Conservation (phyloP, 352 stramenopile genomes). For the Phytophthora parvispora region DNA sequence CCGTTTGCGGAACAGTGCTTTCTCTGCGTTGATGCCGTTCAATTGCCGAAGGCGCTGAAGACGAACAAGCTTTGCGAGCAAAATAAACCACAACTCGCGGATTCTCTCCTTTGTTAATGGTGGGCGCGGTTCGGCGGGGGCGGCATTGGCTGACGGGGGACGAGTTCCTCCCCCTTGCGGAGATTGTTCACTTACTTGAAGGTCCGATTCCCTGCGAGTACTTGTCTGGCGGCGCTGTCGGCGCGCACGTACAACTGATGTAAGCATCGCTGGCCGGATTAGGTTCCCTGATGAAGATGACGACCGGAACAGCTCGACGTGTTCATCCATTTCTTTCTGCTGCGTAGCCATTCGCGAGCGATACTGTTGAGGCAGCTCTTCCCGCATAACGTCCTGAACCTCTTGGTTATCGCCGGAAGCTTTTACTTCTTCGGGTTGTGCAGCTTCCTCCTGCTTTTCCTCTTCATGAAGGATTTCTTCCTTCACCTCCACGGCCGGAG, state of each 20-base stretch:
- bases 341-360: slow-evolving; percentile 36
- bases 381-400: slow-evolving; percentile 3
- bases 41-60: slow-evolving; percentile 64
- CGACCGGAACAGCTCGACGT: slow-evolving; percentile 35
- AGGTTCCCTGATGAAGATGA: slow-evolving; percentile 18
- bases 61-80: slow-evolving; percentile 67
- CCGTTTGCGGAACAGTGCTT: slow-evolving; percentile 56
- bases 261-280: slow-evolving; percentile 3
- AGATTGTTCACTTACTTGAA: slow-evolving; percentile 6
- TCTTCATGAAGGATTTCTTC: background rate
- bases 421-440: background rate
- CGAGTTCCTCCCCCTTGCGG: background rate
- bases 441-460: slow-evolving; percentile 2
- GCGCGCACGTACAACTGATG: slow-evolving; percentile 41
- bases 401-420: background rate
- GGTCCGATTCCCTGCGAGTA: slow-evolving; percentile 31
- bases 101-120: slow-evolving; percentile 53
- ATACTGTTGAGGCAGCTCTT: slow-evolving; percentile 31
- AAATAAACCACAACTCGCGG: slow-evolving; percentile 49
- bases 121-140: slow-evolving; percentile 5
- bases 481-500: background rate
- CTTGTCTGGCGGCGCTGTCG: slow-evolving; percentile 41
- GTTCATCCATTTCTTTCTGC: slow-evolving; percentile 36
- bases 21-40: slow-evolving; percentile 58
- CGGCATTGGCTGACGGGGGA: background rate